These are phyloP conservation scores for Infundibulicybe gibba DNA, from an alignment of 768 basidiomycete species.

Conservation along the genomic window DNA sequence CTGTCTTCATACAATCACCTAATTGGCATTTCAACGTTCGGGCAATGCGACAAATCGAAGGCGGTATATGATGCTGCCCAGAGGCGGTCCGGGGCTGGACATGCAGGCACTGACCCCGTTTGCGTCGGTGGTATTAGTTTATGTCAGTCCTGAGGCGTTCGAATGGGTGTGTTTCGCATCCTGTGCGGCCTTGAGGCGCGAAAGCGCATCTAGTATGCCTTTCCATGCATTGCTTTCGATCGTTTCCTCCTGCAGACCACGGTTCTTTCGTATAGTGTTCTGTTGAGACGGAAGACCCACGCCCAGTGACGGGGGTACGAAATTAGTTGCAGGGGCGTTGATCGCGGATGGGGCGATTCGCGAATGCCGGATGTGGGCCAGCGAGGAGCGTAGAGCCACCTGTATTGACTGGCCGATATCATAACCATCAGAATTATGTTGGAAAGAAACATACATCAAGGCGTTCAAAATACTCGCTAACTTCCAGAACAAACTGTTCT, in stretches of 20 bases:
- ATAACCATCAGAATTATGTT: constrained; percentile 2
- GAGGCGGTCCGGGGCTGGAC: no score
- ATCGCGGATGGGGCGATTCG: constrained; percentile 88
- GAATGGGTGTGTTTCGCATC: constrained; percentile 12
- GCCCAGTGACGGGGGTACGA: constrained; percentile 75
- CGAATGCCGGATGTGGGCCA: constrained; percentile 78
- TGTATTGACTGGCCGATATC: constrained; percentile 61
- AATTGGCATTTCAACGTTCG: no score
- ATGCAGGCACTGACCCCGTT: no score
- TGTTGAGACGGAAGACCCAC: constrained; percentile 60
- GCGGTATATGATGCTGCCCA: no score
- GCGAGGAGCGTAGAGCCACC: constrained; percentile 67
- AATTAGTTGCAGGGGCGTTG: constrained; percentile 68
- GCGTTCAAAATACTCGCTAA: constrained; percentile 82
- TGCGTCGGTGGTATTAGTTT: no score
- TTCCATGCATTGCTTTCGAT: constrained; percentile 77
- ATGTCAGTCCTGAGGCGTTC: no score
- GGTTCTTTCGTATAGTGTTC: constrained; percentile 33
- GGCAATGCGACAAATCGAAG: no score
- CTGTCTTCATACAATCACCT: no score
- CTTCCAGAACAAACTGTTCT: constrained; percentile 82
- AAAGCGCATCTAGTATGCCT: constrained; percentile 65
- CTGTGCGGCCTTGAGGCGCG: constrained; percentile 50
- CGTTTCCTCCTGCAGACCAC: constrained; percentile 76
- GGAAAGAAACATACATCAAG: constrained; percentile 54